Evolutionary conservation across 345 rosid species (phyloP).

Genomic region (Hypericum perforatum): DNA sequence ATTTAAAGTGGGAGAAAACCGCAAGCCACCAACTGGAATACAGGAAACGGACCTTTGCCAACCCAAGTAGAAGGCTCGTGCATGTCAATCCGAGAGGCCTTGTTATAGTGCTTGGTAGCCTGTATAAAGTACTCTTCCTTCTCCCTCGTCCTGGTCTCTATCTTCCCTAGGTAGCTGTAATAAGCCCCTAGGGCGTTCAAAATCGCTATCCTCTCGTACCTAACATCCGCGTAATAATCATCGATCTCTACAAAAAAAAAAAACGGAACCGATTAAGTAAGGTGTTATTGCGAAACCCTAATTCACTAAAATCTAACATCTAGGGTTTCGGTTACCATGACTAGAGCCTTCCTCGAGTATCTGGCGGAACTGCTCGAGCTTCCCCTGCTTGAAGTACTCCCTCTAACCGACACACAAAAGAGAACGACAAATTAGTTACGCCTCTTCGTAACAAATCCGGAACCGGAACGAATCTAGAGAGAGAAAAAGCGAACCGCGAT

Average conservation of each 20-base stretch:
- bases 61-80: conserved; percentile 99
- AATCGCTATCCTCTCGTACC: conserved; percentile 92
- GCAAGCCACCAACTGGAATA: background rate
- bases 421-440: background rate
- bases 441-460: background rate
- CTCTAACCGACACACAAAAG: conserved; percentile 29
- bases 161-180: conserved; percentile 84
- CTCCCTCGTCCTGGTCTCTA: conserved; percentile 73
- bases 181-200: conserved; percentile 92
- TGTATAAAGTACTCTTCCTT: conserved; percentile 86
- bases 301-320: background rate
- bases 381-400: conserved; percentile 96
- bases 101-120: conserved; percentile 82
- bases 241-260: conserved; percentile 56
- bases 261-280: background rate
- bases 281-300: background rate
- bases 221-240: conserved; percentile 93
- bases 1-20: background rate
- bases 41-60: conserved; percentile 57
- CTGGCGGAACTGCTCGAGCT: conserved; percentile 81
- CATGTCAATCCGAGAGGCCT: conserved; percentile 93
- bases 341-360: conserved; percentile 96
- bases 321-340: conserved; percentile 36
- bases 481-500: conserved; percentile 50
- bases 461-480: background rate